phyloP scores from a whole-genome alignment of 805 yeast genomes.

The Spathaspora arborariae region DNA sequence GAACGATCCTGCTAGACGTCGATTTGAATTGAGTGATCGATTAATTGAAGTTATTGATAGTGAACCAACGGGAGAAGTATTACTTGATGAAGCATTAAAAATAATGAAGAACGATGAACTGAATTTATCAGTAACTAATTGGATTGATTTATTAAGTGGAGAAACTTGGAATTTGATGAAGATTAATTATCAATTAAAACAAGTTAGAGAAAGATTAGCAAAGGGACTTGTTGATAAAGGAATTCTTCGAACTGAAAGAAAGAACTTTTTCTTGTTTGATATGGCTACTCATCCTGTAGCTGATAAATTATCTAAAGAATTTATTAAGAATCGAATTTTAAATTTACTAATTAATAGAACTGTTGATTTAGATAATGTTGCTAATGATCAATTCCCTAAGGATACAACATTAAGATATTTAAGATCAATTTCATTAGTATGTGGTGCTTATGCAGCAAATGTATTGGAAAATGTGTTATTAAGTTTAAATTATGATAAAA shows the following conservation, averaged over 20 bases:
- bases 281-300: constrained; percentile 98
- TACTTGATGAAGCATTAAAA: constrained; percentile 89
- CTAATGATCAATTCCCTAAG: constrained; percentile 61
- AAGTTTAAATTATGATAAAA: constrained; percentile 73
- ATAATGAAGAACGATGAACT: constrained; percentile 84
- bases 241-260: constrained; percentile 89
- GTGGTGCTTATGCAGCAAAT: constrained; percentile 93
- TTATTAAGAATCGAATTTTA: constrained; percentile 68
- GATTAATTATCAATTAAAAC: constrained; percentile 91
- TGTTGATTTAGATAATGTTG: constrained; percentile 40
- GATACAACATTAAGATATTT: constrained; percentile 64
- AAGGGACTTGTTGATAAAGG: constrained; percentile 98
- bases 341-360: constrained; percentile 70
- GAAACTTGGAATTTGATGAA: constrained; percentile 98
- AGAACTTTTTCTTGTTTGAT: constrained; percentile 89
- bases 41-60: constrained; percentile 83
- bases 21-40: constrained; percentile 85
- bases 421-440: constrained; percentile 76
- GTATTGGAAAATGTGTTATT: constrained; percentile 87
- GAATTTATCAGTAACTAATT: constrained; percentile 70
- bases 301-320: constrained; percentile 81
- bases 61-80: constrained; percentile 88
- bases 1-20: constrained; percentile 86
- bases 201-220: constrained; percentile 93
- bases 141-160: constrained; percentile 93